Conservation (phyloP, 208 protist species). For the Trypanosoma platydactyli region DNA sequence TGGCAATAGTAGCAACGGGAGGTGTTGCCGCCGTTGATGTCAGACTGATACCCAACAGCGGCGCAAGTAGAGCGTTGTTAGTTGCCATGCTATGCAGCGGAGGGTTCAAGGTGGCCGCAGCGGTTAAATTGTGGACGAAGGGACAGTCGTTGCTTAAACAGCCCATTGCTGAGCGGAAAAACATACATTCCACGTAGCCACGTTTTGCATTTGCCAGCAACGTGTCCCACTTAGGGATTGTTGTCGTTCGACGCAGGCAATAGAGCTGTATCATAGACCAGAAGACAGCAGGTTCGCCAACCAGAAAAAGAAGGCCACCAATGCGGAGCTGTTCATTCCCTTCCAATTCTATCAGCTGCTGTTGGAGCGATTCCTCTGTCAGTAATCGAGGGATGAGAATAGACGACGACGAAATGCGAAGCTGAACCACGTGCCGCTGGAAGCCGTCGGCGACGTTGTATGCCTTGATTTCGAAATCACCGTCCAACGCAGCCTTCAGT, state of each 20-base stretch:
- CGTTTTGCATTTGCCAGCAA: conserved; percentile 33
- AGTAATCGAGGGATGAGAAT: conserved; percentile 26
- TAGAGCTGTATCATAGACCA: conserved; percentile 45
- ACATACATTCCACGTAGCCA: conserved; percentile 42
- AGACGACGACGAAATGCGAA: conserved; percentile 19
- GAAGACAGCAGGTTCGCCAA: conserved; percentile 34
- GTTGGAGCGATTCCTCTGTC: conserved; percentile 24
- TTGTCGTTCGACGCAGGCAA: conserved; percentile 28
- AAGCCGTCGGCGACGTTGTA: conserved; percentile 21
- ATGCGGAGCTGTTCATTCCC: conserved; percentile 33
- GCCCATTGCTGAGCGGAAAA: conserved; percentile 29
- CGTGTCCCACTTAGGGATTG: conserved; percentile 35
- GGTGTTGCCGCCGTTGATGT: not conserved
- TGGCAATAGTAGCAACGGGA: not conserved
- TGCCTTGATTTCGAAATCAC: conserved; percentile 32
- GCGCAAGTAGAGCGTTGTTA: conserved; percentile 36
- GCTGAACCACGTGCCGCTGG: conserved; percentile 24
- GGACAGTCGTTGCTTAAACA: conserved; percentile 33
- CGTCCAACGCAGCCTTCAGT: conserved; percentile 33
- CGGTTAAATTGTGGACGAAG: conserved; percentile 23
- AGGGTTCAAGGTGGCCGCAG: conserved; percentile 10
- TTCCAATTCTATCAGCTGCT: conserved; percentile 31
- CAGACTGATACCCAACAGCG: conserved; percentile 26
- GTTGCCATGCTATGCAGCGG: conserved; percentile 40
- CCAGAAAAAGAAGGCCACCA: conserved; percentile 34